Conservation (phyloP, 768 basidiomycete species). For the Termitomyces sp. region DNA sequence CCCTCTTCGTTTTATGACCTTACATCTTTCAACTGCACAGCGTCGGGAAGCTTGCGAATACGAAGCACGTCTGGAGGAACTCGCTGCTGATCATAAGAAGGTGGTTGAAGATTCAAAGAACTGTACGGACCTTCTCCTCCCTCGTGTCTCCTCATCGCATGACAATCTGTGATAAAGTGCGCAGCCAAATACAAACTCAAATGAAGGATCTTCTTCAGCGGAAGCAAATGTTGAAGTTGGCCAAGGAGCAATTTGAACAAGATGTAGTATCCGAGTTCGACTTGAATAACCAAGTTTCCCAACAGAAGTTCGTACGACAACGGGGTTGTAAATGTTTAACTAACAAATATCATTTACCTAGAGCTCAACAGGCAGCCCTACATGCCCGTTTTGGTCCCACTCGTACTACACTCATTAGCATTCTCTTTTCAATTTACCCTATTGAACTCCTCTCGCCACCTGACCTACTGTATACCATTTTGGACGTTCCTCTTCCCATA, state of each 20-base stretch:
- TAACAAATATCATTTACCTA: conserved; percentile 24
- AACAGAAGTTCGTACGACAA: conserved; percentile 29
- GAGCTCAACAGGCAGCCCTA: conserved; percentile 42
- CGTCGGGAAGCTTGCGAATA: conserved; percentile 67
- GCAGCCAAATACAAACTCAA: conserved; percentile 24
- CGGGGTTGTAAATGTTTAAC: background rate
- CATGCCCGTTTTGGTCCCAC: conserved; percentile 44
- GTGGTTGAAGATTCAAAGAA: conserved; percentile 39
- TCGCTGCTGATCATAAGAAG: conserved; percentile 36
- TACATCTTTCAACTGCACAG: conserved; percentile 27
- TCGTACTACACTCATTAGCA: conserved; percentile 62
- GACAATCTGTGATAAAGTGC: conserved; percentile 19
- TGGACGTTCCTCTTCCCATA: conserved; percentile 87
- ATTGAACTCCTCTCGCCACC: conserved; percentile 83
- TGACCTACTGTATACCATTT: conserved; percentile 85
- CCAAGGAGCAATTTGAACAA: conserved; percentile 32
- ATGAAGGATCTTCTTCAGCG: conserved; percentile 37
- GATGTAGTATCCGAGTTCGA: conserved; percentile 21
- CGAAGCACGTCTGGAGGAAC: conserved; percentile 46
- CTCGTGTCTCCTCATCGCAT: conserved; percentile 2
- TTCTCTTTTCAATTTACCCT: conserved; percentile 76
- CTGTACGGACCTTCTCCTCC: conserved; percentile 31
- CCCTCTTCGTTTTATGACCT: conserved; percentile 9
- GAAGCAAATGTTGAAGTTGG: conserved; percentile 40
- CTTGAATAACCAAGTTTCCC: conserved; percentile 27